Percentiles rank a stretch among this genome's conserved stretches.
These are phyloP conservation scores for Colletotrichum sp. DNA, from an alignment of 2,329 filamentous ascomycete species.

Conservation along the genomic window DNA sequence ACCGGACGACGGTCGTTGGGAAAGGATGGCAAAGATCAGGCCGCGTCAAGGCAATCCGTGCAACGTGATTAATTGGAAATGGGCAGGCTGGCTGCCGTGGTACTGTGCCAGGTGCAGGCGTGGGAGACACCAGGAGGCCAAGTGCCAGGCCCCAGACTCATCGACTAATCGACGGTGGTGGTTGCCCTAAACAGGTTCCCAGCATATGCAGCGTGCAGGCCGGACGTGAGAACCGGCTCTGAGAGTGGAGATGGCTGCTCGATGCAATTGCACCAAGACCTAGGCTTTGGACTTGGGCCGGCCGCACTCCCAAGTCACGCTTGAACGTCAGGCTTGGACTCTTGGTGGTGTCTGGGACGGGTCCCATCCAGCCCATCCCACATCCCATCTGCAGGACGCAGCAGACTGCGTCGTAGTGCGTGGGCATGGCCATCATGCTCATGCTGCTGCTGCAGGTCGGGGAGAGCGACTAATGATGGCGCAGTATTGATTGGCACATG, in stretches of 20 bases:
- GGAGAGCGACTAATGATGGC: not conserved
- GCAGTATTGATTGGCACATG: not conserved
- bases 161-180: not conserved
- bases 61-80: not conserved
- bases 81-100: slow-evolving; percentile 1
- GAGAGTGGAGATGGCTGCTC: slow-evolving; percentile 9
- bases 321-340: slow-evolving; percentile 18
- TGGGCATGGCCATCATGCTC: slow-evolving; percentile 7
- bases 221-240: slow-evolving; percentile 11
- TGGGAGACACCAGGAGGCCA: not conserved
- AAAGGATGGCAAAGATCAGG: not conserved
- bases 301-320: not conserved
- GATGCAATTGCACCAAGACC: slow-evolving; percentile 1
- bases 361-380: not conserved
- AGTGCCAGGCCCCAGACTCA: not conserved
- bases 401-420: not conserved
- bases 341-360: not conserved
- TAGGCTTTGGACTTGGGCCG: slow-evolving; percentile 2
- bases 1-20: not conserved
- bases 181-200: slow-evolving; percentile 17
- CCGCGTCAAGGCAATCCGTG: slow-evolving; percentile 15
- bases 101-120: not conserved
- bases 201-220: slow-evolving; percentile 13
- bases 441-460: slow-evolving; percentile 4
- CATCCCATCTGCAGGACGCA: slow-evolving; percentile 9